Base-by-base conservation (phyloP, 129 eudicot genomes). In the Tagetes erecta region DNA sequence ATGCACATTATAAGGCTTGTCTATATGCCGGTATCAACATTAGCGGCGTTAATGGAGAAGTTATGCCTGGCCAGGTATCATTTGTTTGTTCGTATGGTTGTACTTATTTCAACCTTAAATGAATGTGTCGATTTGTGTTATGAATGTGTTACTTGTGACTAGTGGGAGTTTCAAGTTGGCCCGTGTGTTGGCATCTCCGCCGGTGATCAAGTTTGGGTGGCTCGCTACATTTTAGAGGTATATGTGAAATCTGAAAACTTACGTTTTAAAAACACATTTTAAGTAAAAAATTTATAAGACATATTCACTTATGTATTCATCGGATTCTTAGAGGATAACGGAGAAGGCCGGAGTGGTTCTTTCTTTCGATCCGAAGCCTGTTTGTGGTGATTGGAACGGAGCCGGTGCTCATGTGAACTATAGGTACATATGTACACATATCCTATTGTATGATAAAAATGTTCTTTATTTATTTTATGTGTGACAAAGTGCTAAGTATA, bases 91-190 rank as follows among this genome's bases (percentile, higher is more conserved):
- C 5, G 60, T 36, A 41, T 27, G 3, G 0, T 45, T 39, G 2
- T 37, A 34, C 1, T 1, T 36, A 6, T 36, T 7, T 36, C n/a
- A 50, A 52, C 35, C 3, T 49, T 34, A 50, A 34, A 35, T 68
- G 11, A 11, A 30, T 12, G 8, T 2, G 56, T 57, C 12, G n/a
- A 57, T 72, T 34, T 57, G 66, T 6, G 31, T 27, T 55, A 46
- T 3, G 12, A 11, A 10, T n/a, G 8, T 56, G 6, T 57, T 41
- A 33, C 40, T 45, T 42, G 5, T 72, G 45, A 45, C 33, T 49
- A 92, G 97, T 92, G 96, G 94, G 97, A 92, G 72, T 92, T 92
- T 73, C 96, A 92, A 87, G 96, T 89, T 70, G 97, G 97, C 3
- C 97, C 96, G 14, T 52, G 86, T 27, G 84, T 82, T 8, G 98